Conservation (phyloP, 2,329 filamentous ascomycete species). For the Aspergillus brunneoviolaceus region DNA sequence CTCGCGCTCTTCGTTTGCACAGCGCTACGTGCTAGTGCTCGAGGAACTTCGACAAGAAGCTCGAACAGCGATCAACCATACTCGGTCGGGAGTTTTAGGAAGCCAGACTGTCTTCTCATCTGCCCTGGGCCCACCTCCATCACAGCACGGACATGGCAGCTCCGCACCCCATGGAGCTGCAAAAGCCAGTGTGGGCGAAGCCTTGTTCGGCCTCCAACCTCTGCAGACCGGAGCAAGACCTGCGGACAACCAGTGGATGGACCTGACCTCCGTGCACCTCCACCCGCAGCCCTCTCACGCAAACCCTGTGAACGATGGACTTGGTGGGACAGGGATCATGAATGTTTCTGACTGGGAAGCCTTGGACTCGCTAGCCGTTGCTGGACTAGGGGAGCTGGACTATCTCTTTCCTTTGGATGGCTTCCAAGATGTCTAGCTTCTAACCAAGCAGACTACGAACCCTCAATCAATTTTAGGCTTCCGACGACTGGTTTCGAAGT, state of each 20-base stretch:
- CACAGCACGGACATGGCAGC: no score
- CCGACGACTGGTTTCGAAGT: neutral
- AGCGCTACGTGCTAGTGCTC: slow-evolving; percentile 46
- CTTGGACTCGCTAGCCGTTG: slow-evolving; percentile 29
- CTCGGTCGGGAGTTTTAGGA: neutral
- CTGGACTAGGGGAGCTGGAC: slow-evolving; percentile 20
- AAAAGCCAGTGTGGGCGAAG: no score
- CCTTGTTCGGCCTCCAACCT: no score
- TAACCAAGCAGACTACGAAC: neutral
- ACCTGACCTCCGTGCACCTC: neutral
- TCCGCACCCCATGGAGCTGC: no score
- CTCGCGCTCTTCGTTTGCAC: slow-evolving; percentile 39
- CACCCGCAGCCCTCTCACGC: slow-evolving; percentile 10
- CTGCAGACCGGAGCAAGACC: neutral
- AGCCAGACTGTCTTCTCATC: no score
- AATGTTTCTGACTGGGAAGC: slow-evolving; percentile 29
- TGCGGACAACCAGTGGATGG: neutral
- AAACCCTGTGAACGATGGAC: slow-evolving; percentile 14
- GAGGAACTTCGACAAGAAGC: slow-evolving; percentile 36
- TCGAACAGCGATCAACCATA: slow-evolving; percentile 13
- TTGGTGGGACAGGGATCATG: slow-evolving; percentile 16
- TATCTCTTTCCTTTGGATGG: slow-evolving; percentile 8
- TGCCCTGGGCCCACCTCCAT: no score
- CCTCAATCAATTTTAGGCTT: neutral
- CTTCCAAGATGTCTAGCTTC: neutral